phyloP scores from a whole-genome alignment of 345 rosid genomes.

The Erucastrum elatum region DNA sequence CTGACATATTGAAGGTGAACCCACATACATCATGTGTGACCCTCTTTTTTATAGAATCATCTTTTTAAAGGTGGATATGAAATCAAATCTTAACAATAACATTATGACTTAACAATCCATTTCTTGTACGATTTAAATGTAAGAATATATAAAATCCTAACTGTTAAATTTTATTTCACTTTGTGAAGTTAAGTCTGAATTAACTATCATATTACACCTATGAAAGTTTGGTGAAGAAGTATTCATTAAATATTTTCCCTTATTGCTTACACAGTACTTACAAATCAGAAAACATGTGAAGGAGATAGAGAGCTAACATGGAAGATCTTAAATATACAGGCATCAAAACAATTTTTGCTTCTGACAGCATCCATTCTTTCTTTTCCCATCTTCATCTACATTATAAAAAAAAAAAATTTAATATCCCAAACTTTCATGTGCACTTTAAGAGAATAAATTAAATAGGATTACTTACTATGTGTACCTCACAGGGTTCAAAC shows the following conservation, averaged over 20 bases:
- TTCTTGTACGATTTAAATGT: neutral
- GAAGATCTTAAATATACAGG: conserved; percentile 35
- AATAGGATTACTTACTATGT: neutral
- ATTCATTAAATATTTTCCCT: conserved; percentile 12
- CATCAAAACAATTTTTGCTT: conserved; percentile 31
- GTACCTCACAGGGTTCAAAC: conserved; percentile 55
- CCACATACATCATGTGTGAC: neutral
- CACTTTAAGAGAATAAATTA: neutral
- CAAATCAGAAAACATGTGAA: conserved; percentile 39
- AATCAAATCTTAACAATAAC: neutral
- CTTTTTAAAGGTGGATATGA: neutral
- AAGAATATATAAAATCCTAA: neutral
- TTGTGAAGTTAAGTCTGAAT: neutral
- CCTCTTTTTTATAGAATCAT: neutral
- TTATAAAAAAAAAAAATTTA: neutral
- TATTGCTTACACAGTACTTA: conserved; percentile 40
- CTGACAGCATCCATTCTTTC: conserved; percentile 38
- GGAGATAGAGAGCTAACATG: conserved; percentile 33
- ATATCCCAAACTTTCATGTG: conserved; percentile 6
- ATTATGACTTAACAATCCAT: neutral
- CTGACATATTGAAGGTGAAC: neutral
- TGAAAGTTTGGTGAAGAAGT: conserved; percentile 24
- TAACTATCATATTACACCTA: conserved; percentile 3
- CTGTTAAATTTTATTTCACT: neutral
- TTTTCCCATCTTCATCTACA: conserved; percentile 24